Base-by-base conservation (phyloP, 805 yeast species). In the Cyberlindnera japonica region DNA sequence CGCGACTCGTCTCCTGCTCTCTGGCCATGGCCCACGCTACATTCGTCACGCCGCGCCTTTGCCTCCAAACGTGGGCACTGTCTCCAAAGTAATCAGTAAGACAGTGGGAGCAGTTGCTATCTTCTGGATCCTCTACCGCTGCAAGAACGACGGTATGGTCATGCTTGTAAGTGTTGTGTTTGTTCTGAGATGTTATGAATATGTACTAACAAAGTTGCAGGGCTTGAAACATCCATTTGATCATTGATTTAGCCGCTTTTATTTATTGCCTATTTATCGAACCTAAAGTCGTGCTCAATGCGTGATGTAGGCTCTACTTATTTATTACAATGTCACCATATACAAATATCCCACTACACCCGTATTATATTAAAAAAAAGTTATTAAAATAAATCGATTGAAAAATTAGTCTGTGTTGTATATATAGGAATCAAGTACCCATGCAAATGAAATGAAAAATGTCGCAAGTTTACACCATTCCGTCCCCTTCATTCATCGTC, bases 121-220 rank as follows among this genome's bases (percentile, higher is more conserved):
- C 85, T 87, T 85, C 64, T 87, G 91, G 85, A 74, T 87, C 47
- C 72, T 87, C 57, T 86, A 83, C 72, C 73, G 95, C 61, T 71
- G 84, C 33, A 80, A 82, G 65, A 80, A 83, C 59, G 91, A 80
- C 54, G 80, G 79, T 50, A 70, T 75, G 55, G 78, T 75, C 26
- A 76, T 80, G 75, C 65, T 72, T 48, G 83, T 54, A 37, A 36
- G 59, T 54, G 22, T 30, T 24, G 9, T 33, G 10, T 9, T 11
- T 28, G 14, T 22, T 9, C 25, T 22, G 25, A 22, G 14, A 5
- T n/a, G 20, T 6, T 9, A 15, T 16, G 2, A 12, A 10, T 17
- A 3, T 5, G 6, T 26, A 36, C 37, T 34, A 42, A 41, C 44
- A 12, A 17, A 16, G 9, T n/a, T 8, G 14, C 23, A 55, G 55